Evolutionary conservation across 1,139 yeast genomes (phyloP), one percentile per base, ranked within the genome.

Genomic region (Kodamaea anthophila): DNA sequence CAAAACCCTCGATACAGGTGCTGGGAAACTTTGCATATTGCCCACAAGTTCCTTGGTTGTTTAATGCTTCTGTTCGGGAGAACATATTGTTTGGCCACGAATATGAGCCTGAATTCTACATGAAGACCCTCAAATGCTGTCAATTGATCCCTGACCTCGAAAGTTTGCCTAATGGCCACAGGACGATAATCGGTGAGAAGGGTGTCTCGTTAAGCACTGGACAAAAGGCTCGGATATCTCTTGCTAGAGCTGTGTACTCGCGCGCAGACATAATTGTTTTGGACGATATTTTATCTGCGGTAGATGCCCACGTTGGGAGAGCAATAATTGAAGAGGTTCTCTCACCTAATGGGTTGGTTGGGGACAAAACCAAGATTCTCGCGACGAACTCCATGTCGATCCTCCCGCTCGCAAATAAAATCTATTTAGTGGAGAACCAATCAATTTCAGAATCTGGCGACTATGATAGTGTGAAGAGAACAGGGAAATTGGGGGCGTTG

Each of bases 191-290:
- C 8, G 55, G 55, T 3, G 55, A 51, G 23, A 51, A 49, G 29
- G 55, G 55, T n/a, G 46, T 51, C 10, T 44, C 55, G 3, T 44
- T 51, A 13, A 47, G 53, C 21, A 54, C 54, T 9, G 55, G 55
- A 3, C 55, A 51, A 24, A 51, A 47, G 30, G 55, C 55, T 2
- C 40, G 55, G 24, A 40, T 51, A n/a, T 41, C 55, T 2, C 46
- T 51, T 34, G 55, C 55, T 8, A 44, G 55, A 29, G 53, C 53
- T 1, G 49, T 51, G 5, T 51, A 51, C 29, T 40, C 51, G 9
- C 33, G 51, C 24, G 51, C 55, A 1, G 54, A 49, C 24, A 34
- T 51, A 5, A 40, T 41, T 28, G 24, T 51, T 18, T 36, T 51
- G n/a, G 55, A 51, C 25, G 55, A 51, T 25, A 38, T 51, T 10